Evolutionary conservation across 768 basidiomycete species (phyloP).

Genomic region (Boletus huronensis): DNA sequence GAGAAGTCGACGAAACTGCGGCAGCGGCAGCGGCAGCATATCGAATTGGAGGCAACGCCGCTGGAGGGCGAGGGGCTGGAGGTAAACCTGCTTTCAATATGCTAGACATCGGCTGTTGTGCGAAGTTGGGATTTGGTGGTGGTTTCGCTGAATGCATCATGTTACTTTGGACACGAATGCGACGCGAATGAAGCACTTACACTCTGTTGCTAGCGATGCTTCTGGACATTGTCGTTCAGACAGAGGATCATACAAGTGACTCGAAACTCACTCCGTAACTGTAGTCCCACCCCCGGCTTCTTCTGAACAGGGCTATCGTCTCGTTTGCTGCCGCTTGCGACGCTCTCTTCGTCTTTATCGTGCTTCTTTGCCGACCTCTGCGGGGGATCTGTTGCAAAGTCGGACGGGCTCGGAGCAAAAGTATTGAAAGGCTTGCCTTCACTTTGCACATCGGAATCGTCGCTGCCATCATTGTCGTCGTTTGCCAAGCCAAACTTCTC

Average conservation of each 20-base stretch:
- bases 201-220: conserved; percentile 57
- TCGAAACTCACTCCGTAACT: conserved; percentile 64
- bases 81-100: conserved; percentile 76
- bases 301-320: conserved; percentile 78
- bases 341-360: conserved; percentile 68
- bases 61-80: conserved; percentile 48
- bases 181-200: conserved; percentile 36
- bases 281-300: conserved; percentile 62
- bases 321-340: conserved; percentile 63
- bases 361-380: conserved; percentile 73
- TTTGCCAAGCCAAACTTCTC: conserved; percentile 80
- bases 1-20: conserved; percentile 25
- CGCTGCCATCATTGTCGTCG: conserved; percentile 67
- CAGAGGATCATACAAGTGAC: conserved; percentile 1
- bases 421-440: conserved; percentile 51
- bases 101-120: conserved; percentile 69
- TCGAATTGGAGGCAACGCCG: conserved; percentile 71
- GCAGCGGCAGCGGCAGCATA: conserved; percentile 89
- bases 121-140: conserved; percentile 76
- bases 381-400: conserved; percentile 48
- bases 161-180: conserved; percentile 4
- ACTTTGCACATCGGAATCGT: conserved; percentile 70
- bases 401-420: not conserved
- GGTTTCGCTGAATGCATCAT: conserved; percentile 46
- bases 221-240: conserved; percentile 42